Evolutionary conservation across 2,329 filamentous ascomycete genomes (phyloP), one percentile per base, ranked within the genome.

Genomic region (Colletotrichum musicola): DNA sequence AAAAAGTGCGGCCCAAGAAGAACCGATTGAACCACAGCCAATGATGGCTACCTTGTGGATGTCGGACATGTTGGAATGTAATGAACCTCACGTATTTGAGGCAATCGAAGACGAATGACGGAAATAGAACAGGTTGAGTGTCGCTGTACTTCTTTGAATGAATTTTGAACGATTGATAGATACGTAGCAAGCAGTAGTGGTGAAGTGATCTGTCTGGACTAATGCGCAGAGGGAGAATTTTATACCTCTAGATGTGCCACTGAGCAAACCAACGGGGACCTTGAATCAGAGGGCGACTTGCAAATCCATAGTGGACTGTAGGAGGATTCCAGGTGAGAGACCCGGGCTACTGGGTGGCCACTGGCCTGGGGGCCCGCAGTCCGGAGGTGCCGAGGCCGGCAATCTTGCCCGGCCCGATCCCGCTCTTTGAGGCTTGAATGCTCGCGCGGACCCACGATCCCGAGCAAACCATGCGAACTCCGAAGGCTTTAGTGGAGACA

Each of bases 1-100:
- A 58, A 77, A 74, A 4, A 79, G 71, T 10, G 78, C 78, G 2
- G 80, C 78, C 81, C 82, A 84, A 12, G 77, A 79, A 18, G 80
- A 77, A 3, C 77, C 77, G 16, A 78, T 77, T 22, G 77, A 75
- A 38, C 77, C 77, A 6, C 74, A 76, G 35, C 77, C 77, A 22
- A 79, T 72, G 27, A 80, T 75, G 61, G 75, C 74, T 10, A 77
- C 73, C 10, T 74, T 72, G 50, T 67, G 64, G 59, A 75, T 73
- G 10, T 25, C 22, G n/a, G 59, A 53, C 59, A 62, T 62, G 35
- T 4, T 51, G 46, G 7, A 18, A 16, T 40, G 9, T 7, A 10
- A 55, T 4, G 42, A 46, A 46, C 14, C 6, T 1, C 30, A 10
- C 9, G 30, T 9, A 35, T 7, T 10, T 35, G 7, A 9, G 7